These are phyloP conservation scores for Lepidium africanum DNA, from an alignment of 345 rosid species.

Conservation along the genomic window DNA sequence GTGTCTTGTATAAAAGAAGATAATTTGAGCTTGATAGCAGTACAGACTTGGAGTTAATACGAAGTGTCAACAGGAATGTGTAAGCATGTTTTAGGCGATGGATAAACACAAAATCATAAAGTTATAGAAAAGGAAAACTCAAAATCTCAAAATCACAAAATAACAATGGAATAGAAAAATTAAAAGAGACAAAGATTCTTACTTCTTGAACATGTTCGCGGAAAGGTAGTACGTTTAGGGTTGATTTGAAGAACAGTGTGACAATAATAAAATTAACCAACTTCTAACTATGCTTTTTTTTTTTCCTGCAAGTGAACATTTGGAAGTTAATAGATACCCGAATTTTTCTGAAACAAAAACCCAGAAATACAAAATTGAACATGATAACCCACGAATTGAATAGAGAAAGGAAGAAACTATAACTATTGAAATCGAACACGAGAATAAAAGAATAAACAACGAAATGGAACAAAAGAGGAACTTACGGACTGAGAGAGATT, in stretches of 20 bases:
- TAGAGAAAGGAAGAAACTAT: not conserved
- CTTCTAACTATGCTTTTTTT: not conserved
- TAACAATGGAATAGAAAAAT: not conserved
- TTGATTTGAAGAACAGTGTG: not conserved
- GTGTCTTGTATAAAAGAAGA: not conserved
- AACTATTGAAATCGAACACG: not conserved
- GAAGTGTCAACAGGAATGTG: not conserved
- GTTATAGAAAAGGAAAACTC: not conserved
- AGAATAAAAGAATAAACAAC: not conserved
- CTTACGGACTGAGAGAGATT: not conserved
- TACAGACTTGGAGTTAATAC: not conserved
- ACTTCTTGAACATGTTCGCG: conserved; percentile 29
- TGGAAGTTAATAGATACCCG: not conserved
- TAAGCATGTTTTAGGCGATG: not conserved
- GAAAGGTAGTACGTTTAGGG: not conserved
- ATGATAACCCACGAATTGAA: not conserved
- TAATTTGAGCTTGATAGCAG: not conserved
- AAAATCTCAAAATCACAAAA: not conserved
- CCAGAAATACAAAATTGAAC: not conserved
- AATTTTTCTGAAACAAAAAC: not conserved
- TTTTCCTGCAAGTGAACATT: not conserved
- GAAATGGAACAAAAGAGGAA: not conserved
- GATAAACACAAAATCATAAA: not conserved
- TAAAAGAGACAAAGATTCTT: conserved; percentile 1
- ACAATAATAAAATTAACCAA: not conserved